A percentile compares a stretch with the other conserved stretches of the same genome.
phyloP scores from a whole-genome alignment of 164 flowering plant genomes.

The Annona cherimola region DNA sequence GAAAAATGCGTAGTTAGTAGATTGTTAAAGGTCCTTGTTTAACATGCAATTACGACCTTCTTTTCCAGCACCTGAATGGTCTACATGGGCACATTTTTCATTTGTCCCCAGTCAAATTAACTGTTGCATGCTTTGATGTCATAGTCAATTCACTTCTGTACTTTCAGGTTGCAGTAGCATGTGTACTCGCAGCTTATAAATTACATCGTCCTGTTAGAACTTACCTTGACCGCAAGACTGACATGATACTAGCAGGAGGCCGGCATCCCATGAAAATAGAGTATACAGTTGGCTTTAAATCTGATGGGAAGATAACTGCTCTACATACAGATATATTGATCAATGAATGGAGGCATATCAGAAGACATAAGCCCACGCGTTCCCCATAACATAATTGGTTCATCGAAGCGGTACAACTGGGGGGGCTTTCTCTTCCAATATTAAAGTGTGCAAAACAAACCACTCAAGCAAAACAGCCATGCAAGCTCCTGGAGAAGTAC shows the following conservation, averaged over 20 bases:
- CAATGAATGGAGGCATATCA: slow-evolving; percentile 63
- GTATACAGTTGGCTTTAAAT: slow-evolving; percentile 75
- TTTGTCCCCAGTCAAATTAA: background rate
- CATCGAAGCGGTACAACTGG: slow-evolving; percentile 76
- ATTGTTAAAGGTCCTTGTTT: too few relatives aligned
- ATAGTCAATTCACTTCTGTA: background rate
- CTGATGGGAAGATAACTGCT: slow-evolving; percentile 77
- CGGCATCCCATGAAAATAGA: slow-evolving; percentile 87
- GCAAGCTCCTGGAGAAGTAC: slow-evolving; percentile 94
- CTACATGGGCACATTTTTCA: too few relatives aligned
- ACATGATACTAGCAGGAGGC: slow-evolving; percentile 86
- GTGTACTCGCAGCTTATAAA: slow-evolving; percentile 85
- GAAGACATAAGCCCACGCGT: slow-evolving; percentile 61
- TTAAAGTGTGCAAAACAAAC: slow-evolving; percentile 80
- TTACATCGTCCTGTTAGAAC: slow-evolving; percentile 63
- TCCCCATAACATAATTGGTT: slow-evolving; percentile 33
- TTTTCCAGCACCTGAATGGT: too few relatives aligned
- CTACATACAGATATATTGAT: slow-evolving; percentile 56
- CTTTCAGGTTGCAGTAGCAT: slow-evolving; percentile 71
- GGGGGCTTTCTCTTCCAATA: slow-evolving; percentile 66
- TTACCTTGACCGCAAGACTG: slow-evolving; percentile 73
- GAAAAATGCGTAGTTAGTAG: too few relatives aligned
- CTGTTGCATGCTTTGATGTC: background rate
- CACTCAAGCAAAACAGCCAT: slow-evolving; percentile 70
- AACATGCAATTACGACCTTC: too few relatives aligned